Evolutionary conservation across 148 eudicot species (phyloP), one percentile per base, ranked within the genome.

Genomic region (Rhododendron ovatum): DNA sequence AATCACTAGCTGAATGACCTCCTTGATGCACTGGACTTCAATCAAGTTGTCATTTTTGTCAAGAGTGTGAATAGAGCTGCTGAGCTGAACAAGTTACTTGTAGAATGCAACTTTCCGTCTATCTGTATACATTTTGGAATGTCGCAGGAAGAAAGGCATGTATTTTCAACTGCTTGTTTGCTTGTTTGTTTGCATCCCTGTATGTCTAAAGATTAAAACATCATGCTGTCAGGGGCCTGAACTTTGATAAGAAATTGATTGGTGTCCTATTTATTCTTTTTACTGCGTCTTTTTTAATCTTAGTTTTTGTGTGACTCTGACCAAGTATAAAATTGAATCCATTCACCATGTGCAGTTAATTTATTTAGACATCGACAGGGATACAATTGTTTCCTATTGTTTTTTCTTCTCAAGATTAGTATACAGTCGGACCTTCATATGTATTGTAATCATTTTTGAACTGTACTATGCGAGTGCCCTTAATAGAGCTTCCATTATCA

Each of bases 101-200:
- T 92, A 79, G 99, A 96, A 91, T 96, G 99, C 91, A 95, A 97
- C 87, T 97, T 97, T 85, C 99, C 98, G 33, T 95, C 98, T 6
- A 93, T 97, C 57, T 97, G 98, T 88, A 97, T 97, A 67, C 99
- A 95, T 88, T 97, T 98, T 85, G 98, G 98, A 86, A 97, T 97
- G 99, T 90, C 96, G 47, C 99, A 95, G 86, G 99, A 97, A 93
- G 99, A 97, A 86, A 97, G 99, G 99, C 91, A 48, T 87, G 91
- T 81, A 48, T 3, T 67, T n/a, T 26, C 14, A 67, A 28, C 35
- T 35, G 37, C 37, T 35, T 67, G 74, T 17, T 26, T 26, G 74
- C 74, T n/a, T 67, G 15, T 11, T 67, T 67, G 28, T 61, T 61
- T 61, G 69, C 28, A 63, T 63, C 28, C 28, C 10, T 59, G 14